phyloP scores from a whole-genome alignment of 371 early-diverging fungal species.

The Rhizopus arrhizus region DNA sequence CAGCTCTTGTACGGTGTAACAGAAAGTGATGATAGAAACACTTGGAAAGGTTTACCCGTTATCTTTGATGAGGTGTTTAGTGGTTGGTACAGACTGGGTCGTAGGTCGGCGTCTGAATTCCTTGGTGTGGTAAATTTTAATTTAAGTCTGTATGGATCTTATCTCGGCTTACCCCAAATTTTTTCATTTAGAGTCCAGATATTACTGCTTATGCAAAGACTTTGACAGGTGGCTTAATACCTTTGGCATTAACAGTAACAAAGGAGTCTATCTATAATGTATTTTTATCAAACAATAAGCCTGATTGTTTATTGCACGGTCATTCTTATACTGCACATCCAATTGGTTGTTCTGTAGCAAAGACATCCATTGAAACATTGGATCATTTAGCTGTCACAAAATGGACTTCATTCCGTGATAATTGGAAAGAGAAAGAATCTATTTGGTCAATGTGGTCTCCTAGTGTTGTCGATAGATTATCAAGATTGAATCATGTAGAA shows the following conservation, averaged over 20 bases:
- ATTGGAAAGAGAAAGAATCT: conserved; percentile 42
- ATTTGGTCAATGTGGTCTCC: conserved; percentile 66
- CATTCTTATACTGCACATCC: conserved; percentile 89
- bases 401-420: conserved; percentile 40
- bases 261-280: conserved; percentile 65
- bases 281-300: conserved; percentile 68
- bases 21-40: conserved; percentile 16
- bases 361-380: conserved; percentile 58
- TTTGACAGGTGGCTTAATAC: conserved; percentile 78
- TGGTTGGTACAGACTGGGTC: conserved; percentile 79
- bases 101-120: conserved; percentile 64
- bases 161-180: conserved; percentile 9
- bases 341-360: conserved; percentile 78
- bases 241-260: conserved; percentile 74
- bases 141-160: not conserved
- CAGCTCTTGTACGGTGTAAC: conserved; percentile 29
- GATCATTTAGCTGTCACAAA: conserved; percentile 43
- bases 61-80: conserved; percentile 87
- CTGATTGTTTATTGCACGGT: conserved; percentile 78
- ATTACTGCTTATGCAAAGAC: conserved; percentile 79
- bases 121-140: conserved; percentile 62
- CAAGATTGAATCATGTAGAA: conserved; percentile 59
- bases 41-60: conserved; percentile 70
- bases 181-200: conserved; percentile 63
- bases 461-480: conserved; percentile 51